These are phyloP conservation scores for Brassica nigra DNA, from an alignment of 345 rosid species.

Conservation along the genomic window DNA sequence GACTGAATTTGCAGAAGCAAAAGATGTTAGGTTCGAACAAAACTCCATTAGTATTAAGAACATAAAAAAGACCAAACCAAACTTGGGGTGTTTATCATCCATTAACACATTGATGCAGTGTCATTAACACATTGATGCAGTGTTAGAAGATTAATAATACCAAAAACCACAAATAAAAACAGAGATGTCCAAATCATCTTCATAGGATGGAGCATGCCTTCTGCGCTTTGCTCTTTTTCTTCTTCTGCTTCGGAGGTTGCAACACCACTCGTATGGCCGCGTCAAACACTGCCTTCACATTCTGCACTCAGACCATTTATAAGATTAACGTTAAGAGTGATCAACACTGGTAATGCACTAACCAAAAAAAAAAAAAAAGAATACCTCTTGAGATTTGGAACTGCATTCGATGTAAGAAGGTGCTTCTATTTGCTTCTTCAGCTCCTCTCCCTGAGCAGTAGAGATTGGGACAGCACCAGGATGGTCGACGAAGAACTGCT, in stretches of 20 bases:
- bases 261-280: conserved; percentile 91
- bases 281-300: conserved; percentile 91
- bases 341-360: neutral
- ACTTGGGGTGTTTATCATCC: conserved; percentile 21
- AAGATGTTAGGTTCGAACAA: conserved; percentile 5
- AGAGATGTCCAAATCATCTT: conserved; percentile 16
- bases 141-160: conserved; percentile 3
- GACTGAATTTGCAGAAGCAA: neutral
- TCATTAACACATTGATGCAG: conserved; percentile 20
- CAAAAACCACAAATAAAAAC: conserved; percentile 25
- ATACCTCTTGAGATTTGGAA: conserved; percentile 91
- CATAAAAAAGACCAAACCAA: conserved; percentile 15
- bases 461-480: conserved; percentile 92
- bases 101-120: conserved; percentile 23
- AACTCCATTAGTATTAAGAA: conserved; percentile 33
- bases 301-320: conserved; percentile 44
- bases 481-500: conserved; percentile 84
- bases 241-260: conserved; percentile 91
- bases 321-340: neutral
- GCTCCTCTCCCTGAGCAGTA: conserved; percentile 91
- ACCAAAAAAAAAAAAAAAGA: neutral
- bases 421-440: conserved; percentile 73
- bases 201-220: conserved; percentile 91
- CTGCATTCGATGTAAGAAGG: conserved; percentile 94
- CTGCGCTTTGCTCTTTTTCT: conserved; percentile 84